Conservation (phyloP, 2,329 filamentous ascomycete genomes). For the Colletotrichum costaricense region DNA sequence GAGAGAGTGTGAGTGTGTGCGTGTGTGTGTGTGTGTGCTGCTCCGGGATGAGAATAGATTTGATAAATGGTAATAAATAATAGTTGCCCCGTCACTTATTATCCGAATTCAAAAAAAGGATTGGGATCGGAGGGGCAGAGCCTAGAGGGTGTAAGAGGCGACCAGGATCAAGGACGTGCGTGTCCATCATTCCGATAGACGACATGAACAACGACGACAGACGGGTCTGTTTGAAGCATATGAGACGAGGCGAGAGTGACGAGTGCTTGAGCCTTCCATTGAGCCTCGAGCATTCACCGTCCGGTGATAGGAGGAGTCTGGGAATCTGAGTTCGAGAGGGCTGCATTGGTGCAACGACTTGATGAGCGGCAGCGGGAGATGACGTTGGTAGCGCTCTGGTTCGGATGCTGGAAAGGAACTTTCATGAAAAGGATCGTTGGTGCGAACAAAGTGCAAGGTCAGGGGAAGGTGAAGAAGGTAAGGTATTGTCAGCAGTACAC, state of each 20-base stretch:
- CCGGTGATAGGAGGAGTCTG: background rate
- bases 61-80: background rate
- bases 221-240: conserved; percentile 14
- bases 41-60: conserved; percentile 27
- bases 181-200: conserved; percentile 19
- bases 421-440: conserved; percentile 22
- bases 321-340: background rate
- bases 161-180: conserved; percentile 28
- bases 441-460: conserved; percentile 21
- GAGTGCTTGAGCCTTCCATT: background rate
- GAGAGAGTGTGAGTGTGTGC: background rate
- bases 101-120: conserved; percentile 21
- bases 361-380: conserved; percentile 23
- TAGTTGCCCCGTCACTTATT: conserved; percentile 27
- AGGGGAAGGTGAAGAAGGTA: background rate
- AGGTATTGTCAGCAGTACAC: background rate
- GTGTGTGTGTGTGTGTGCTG: background rate
- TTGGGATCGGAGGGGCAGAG: conserved; percentile 27
- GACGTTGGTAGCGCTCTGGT: conserved; percentile 24
- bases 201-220: background rate
- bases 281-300: background rate
- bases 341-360: background rate
- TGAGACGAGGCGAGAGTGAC: conserved; percentile 13
- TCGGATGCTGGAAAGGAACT: conserved; percentile 16
- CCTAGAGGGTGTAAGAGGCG: background rate